Conservation (phyloP, 2,329 filamentous ascomycete species). For the Macrophomina tecta region DNA sequence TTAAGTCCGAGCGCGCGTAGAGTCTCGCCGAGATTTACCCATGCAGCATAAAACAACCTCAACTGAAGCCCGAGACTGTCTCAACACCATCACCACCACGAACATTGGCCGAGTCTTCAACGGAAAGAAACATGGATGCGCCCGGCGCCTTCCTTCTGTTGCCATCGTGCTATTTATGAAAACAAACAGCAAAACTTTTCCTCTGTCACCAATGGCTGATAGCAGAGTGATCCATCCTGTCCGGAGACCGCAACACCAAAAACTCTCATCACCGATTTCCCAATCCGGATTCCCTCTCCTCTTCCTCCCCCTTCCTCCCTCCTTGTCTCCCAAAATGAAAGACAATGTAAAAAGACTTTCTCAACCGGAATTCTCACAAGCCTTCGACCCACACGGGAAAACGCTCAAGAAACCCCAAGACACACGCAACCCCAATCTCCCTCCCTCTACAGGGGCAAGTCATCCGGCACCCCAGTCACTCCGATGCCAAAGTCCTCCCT, state of each 20-base stretch:
- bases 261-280: not conserved
- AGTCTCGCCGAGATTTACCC: not conserved
- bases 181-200: not conserved
- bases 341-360: not conserved
- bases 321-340: not conserved
- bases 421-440: not conserved
- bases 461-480: not conserved
- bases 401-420: not conserved
- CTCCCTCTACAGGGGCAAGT: not conserved
- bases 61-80: not conserved
- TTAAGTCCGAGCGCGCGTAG: conserved; percentile 9
- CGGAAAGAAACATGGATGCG: not conserved
- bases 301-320: not conserved
- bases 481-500: not conserved
- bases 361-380: no score
- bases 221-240: not conserved
- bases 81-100: not conserved
- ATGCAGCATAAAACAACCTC: conserved; percentile 5
- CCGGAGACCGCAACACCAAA: not conserved
- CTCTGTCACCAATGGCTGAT: not conserved
- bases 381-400: not conserved
- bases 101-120: not conserved
- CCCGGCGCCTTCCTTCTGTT: not conserved
- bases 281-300: not conserved
- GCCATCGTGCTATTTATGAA: not conserved